phyloP scores from a whole-genome alignment of 805 yeast genomes.

The Yamadazyma kitorensis region DNA sequence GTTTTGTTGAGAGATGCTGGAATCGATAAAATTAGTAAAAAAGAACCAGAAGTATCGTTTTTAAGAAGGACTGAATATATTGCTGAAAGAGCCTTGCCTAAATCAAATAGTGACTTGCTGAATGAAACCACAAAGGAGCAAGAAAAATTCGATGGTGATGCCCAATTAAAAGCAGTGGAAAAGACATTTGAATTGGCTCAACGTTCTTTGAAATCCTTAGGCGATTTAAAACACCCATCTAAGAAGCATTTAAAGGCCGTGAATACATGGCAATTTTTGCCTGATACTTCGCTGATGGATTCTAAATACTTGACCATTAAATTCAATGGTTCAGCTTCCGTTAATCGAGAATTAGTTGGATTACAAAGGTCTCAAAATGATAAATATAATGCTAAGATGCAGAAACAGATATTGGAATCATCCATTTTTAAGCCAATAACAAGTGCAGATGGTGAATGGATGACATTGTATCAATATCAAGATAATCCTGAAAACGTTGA shows the following conservation, averaged over 20 bases:
- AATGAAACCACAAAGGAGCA: slow-evolving; percentile 20
- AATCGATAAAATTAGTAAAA: slow-evolving; percentile 40
- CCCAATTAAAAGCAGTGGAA: slow-evolving; percentile 71
- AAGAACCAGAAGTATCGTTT: slow-evolving; percentile 64
- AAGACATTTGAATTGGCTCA: slow-evolving; percentile 67
- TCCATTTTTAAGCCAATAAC: slow-evolving; percentile 74
- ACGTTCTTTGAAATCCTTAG: slow-evolving; percentile 39
- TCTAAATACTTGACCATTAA: slow-evolving; percentile 65
- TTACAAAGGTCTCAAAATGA: slow-evolving; percentile 27
- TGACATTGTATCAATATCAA: slow-evolving; percentile 50
- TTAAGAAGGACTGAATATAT: slow-evolving; percentile 93
- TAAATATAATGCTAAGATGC: slow-evolving; percentile 26
- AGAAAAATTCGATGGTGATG: slow-evolving; percentile 51
- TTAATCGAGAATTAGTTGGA: slow-evolving; percentile 34
- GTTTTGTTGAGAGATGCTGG: slow-evolving; percentile 78
- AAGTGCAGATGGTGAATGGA: slow-evolving; percentile 73
- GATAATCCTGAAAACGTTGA: slow-evolving; percentile 20
- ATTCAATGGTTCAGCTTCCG: slow-evolving; percentile 56
- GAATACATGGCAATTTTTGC: slow-evolving; percentile 74
- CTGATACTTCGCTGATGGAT: slow-evolving; percentile 91
- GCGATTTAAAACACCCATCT: slow-evolving; percentile 69
- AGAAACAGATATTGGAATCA: slow-evolving; percentile 43
- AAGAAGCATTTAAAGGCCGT: slow-evolving; percentile 73
- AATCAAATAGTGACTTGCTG: slow-evolving; percentile 1
- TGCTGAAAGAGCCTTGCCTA: slow-evolving; percentile 50